Evolutionary conservation across 2,329 filamentous ascomycete genomes (phyloP).

Genomic region (Aureobasidium zeae): DNA sequence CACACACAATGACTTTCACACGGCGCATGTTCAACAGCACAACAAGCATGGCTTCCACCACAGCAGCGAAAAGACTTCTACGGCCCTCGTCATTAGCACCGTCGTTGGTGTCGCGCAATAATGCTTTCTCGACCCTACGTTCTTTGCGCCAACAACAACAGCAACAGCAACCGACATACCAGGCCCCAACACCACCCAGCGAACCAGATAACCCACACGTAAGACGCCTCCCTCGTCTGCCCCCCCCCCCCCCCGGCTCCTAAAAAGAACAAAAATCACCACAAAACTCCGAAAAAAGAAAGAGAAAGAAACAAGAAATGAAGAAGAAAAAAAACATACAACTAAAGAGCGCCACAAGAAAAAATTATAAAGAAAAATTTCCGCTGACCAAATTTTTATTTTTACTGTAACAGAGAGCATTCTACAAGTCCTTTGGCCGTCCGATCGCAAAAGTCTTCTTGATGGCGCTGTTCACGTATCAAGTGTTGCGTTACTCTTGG

Average conservation of each 20-base stretch:
- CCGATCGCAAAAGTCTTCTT: conserved; percentile 67
- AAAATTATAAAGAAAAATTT: no score
- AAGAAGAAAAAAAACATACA: no score
- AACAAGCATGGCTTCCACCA: no score
- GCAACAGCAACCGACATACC: conserved; percentile 1
- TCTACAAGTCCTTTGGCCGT: conserved; percentile 66
- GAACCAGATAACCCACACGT: conserved; percentile 15
- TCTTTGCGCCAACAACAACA: conserved; percentile 5
- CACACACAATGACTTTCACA: no score
- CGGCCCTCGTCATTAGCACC: not conserved
- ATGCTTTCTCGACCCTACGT: not conserved
- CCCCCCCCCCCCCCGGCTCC: not conserved
- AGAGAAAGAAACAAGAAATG: no score
- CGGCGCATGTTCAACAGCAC: no score
- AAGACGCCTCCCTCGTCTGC: not conserved
- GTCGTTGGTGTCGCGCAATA: not conserved
- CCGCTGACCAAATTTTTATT: not conserved
- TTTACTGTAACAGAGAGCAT: conserved; percentile 43
- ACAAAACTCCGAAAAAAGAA: not conserved
- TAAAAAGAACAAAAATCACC: not conserved
- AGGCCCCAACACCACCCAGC: conserved; percentile 7
- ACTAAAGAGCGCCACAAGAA: no score
- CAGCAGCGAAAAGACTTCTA: no score
- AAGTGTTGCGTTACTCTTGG: conserved; percentile 68
- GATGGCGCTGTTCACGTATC: conserved; percentile 68